Evolutionary conservation across 495 filamentous ascomycete genomes (phyloP).

Genomic region (Daldinia childiae): DNA sequence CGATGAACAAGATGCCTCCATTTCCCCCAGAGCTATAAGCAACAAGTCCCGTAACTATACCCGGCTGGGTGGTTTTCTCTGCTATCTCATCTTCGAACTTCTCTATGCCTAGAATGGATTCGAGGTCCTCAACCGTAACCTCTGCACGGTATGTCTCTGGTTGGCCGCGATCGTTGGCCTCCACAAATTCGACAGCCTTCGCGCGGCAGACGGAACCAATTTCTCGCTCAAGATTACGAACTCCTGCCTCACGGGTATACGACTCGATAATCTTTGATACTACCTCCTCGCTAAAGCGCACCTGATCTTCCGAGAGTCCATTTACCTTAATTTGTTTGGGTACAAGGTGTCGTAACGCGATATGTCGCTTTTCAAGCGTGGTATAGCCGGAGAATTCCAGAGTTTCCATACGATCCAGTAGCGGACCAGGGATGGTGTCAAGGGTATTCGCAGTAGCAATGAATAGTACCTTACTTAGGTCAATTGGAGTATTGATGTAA

Average conservation of each 20-base stretch:
- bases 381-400: conserved; percentile 94
- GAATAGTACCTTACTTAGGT: conserved; percentile 95
- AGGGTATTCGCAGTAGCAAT: conserved; percentile 98
- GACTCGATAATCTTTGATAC: conserved; percentile 93
- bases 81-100: conserved; percentile 96
- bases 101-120: conserved; percentile 91
- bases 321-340: conserved; percentile 89
- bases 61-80: conserved; percentile 85
- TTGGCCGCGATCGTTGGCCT: conserved; percentile 81
- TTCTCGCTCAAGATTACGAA: conserved; percentile 95
- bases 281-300: conserved; percentile 80
- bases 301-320: conserved; percentile 77
- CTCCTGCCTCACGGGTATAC: conserved; percentile 97
- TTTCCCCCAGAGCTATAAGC: conserved; percentile 95
- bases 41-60: conserved; percentile 95
- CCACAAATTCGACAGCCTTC: conserved; percentile 94
- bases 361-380: conserved; percentile 96
- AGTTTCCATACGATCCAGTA: conserved; percentile 98
- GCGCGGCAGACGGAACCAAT: conserved; percentile 92
- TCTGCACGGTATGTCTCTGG: conserved; percentile 75
- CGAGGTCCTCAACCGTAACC: conserved; percentile 80
- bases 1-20: conserved; percentile 97
- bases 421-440: conserved; percentile 91
- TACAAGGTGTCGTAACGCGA: conserved; percentile 90
- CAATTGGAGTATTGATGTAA: conserved; percentile 95